Conservation (phyloP, 2,329 filamentous ascomycete species). For the Chaetomiaceae sp. region DNA sequence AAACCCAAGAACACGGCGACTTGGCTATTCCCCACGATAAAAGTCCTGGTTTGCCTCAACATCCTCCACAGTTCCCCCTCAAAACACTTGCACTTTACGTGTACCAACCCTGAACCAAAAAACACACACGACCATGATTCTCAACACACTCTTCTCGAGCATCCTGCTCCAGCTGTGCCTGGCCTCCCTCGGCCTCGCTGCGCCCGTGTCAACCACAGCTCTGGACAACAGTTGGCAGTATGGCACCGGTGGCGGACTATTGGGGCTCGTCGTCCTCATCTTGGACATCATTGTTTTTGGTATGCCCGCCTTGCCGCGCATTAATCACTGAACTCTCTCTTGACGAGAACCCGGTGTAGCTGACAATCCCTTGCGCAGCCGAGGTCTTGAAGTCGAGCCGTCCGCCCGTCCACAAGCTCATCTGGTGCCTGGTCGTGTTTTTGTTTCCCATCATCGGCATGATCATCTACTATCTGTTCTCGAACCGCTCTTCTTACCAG, state of each 20-base stretch:
- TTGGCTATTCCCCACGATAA: no score
- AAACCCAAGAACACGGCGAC: no score
- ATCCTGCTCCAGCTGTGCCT: conserved; percentile 50
- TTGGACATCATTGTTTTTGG: conserved; percentile 60
- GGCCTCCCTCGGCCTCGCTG: conserved; percentile 45
- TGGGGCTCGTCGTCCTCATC: conserved; percentile 57
- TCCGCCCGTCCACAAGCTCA: conserved; percentile 50
- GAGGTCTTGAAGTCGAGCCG: conserved; percentile 62
- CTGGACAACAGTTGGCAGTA: conserved; percentile 49
- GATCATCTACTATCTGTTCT: conserved; percentile 60
- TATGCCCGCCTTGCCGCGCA: conserved; percentile 30
- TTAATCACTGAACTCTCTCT: background rate
- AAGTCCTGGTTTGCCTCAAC: no score
- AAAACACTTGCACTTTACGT: no score
- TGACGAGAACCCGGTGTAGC: no score
- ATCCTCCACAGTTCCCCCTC: no score
- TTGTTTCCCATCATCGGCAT: conserved; percentile 59
- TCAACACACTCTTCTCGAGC: conserved; percentile 31
- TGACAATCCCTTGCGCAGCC: conserved; percentile 37
- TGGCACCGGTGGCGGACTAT: conserved; percentile 55
- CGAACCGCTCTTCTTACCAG: conserved; percentile 54
- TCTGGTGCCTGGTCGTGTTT: conserved; percentile 61
- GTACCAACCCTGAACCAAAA: no score
- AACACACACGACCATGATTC: conserved; percentile 28
- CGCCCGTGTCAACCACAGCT: conserved; percentile 38